Base-by-base conservation (phyloP, 257 asterid genomes). In the Solanum medicagineum region DNA sequence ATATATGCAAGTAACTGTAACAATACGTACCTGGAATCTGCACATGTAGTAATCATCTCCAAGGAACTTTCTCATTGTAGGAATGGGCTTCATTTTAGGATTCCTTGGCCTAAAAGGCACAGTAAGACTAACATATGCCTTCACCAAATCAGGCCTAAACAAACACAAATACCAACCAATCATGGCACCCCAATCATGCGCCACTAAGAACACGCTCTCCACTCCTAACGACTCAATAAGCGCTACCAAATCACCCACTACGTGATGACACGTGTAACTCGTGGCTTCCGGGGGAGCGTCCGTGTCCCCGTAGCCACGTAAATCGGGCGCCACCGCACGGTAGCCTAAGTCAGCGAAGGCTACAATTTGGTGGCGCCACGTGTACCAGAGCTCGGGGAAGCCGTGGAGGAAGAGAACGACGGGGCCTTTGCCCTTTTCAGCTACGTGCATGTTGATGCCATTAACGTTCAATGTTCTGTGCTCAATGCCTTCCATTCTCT, bases 121-220 rank as follows among this genome's bases (percentile, higher is more conserved):
- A 17, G 94, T 87, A 4, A 94, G 84, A 0, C 92, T 83, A 19
- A 91, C 98, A 68, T 80, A 94, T 0, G 94, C 98, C 89, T 84
- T 94, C 2, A 96, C 94, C 91, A 93, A n/a, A 63, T 94, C 99
- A 0, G 98, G 98, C 12, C 99, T 87, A 83, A 94, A 96, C 57
- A 89, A 77, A 90, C 99, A 93, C 73, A 91, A 81, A 59, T 92
- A 90, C 95, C 99, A 96, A 3, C 63, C 98, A 0, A 96, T 66
- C 92, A 96, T 90, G 49, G 99, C 98, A 4, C 99, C 99, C 98
- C 98, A 96, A 83, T 95, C 98, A 70, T 96, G 97, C 2, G 94
- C 99, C 90, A 95, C 98, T 85, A 95, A n/a, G 69, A 86, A 91
- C 2, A 95, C 95, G 36, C 60, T 71, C 0, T 84, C 92, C 7